Percentiles rank a stretch among this genome's conserved stretches.
phyloP scores from a whole-genome alignment of 371 early-diverging fungal species.

The Lichtheimia ramosa region DNA sequence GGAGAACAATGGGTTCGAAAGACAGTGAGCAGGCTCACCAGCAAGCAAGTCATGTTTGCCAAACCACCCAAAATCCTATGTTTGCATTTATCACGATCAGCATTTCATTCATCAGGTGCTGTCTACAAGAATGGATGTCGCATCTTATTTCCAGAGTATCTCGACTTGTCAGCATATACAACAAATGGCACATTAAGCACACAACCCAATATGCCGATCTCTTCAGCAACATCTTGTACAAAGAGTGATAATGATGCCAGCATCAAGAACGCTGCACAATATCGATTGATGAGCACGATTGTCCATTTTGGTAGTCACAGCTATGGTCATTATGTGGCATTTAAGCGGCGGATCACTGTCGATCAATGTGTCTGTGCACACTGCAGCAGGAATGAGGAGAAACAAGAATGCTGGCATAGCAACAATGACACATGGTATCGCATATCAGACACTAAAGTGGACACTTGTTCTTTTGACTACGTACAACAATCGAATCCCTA shows the following conservation, averaged over 20 bases:
- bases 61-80: slow-evolving; percentile 60
- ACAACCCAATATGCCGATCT: slow-evolving; percentile 57
- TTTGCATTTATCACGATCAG: slow-evolving; percentile 73
- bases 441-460: slow-evolving; percentile 86
- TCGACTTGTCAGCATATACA: slow-evolving; percentile 64
- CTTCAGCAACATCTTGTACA: slow-evolving; percentile 15
- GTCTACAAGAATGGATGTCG: slow-evolving; percentile 67
- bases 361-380: slow-evolving; percentile 29
- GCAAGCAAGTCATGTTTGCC: slow-evolving; percentile 64
- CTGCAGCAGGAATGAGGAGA: slow-evolving; percentile 10
- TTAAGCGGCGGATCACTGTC: slow-evolving; percentile 60
- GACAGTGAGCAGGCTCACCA: slow-evolving; percentile 34
- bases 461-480: slow-evolving; percentile 62
- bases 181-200: slow-evolving; percentile 55
- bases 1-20: slow-evolving; percentile 2
- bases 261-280: slow-evolving; percentile 23
- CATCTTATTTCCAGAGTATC: slow-evolving; percentile 56
- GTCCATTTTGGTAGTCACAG: slow-evolving; percentile 88
- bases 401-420: slow-evolving; percentile 13
- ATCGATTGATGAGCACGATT: slow-evolving; percentile 80
- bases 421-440: slow-evolving; percentile 58
- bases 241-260: slow-evolving; percentile 1
- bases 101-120: slow-evolving; percentile 61
- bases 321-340: slow-evolving; percentile 92
- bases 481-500: slow-evolving; percentile 79